A percentile compares a stretch with the other conserved stretches of the same genome.
Evolutionary conservation across 1,284 basidiomycete genomes (phyloP).

Genomic region (Cryptococcus sp.): DNA sequence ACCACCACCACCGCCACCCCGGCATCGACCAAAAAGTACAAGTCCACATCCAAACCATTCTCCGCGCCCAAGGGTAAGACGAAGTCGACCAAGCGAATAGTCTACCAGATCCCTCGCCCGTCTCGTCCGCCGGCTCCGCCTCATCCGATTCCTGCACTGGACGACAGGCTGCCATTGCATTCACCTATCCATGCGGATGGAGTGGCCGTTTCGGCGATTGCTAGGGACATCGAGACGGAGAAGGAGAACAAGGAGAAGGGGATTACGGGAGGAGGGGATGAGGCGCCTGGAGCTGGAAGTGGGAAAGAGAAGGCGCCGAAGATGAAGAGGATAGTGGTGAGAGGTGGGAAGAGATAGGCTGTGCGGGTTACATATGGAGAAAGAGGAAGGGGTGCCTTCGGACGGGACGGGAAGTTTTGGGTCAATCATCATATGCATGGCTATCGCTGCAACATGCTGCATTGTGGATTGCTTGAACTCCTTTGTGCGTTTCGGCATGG

Average conservation of each 20-base stretch:
- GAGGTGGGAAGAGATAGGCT: constrained; percentile 31
- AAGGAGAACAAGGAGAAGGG: constrained; percentile 46
- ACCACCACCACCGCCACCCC: constrained; percentile 3
- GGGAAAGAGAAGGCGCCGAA: constrained; percentile 33
- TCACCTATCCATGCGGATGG: constrained; percentile 41
- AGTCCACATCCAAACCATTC: constrained; percentile 1
- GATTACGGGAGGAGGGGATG: constrained; percentile 9
- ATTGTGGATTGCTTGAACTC: too few relatives aligned
- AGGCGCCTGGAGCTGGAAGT: constrained; percentile 12
- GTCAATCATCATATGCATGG: too few relatives aligned
- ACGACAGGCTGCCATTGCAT: constrained; percentile 44
- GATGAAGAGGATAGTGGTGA: constrained; percentile 41
- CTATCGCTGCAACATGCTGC: too few relatives aligned
- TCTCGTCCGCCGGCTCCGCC: constrained; percentile 35
- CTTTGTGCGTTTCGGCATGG: too few relatives aligned
- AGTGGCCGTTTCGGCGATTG: constrained; percentile 41
- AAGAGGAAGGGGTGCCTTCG: too few relatives aligned
- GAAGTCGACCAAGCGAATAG: background rate
- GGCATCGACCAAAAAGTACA: constrained; percentile 9
- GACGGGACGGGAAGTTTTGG: too few relatives aligned
- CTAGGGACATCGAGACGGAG: constrained; percentile 43
- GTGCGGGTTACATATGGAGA: too few relatives aligned
- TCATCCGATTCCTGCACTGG: constrained; percentile 32
- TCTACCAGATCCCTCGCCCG: constrained; percentile 12
- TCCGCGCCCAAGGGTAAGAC: constrained; percentile 5